Conservation (phyloP, 306 rosid genomes). For the Acmispon strigosus region DNA sequence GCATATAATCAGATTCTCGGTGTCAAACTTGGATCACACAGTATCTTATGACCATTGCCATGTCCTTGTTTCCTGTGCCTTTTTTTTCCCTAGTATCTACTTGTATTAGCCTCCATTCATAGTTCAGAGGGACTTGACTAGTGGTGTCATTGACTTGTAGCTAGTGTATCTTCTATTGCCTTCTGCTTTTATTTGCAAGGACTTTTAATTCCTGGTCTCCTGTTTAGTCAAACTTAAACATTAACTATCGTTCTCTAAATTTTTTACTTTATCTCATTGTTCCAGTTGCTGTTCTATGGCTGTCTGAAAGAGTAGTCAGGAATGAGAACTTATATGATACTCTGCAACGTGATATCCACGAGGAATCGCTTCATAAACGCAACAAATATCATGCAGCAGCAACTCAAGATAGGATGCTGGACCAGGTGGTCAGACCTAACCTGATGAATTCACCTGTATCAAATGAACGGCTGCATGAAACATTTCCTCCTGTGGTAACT, state of each 20-base stretch:
- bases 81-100: not conserved
- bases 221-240: not conserved
- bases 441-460: slow-evolving; percentile 29
- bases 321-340: slow-evolving; percentile 22
- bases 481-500: slow-evolving; percentile 28
- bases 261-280: slow-evolving; percentile 17
- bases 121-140: not conserved
- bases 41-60: not conserved
- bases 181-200: not conserved
- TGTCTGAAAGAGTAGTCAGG: slow-evolving; percentile 22
- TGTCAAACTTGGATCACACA: not conserved
- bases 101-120: not conserved
- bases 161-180: not conserved
- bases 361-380: slow-evolving; percentile 15
- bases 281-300: slow-evolving; percentile 48
- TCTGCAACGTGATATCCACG: slow-evolving; percentile 29
- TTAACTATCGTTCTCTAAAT: not conserved
- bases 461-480: slow-evolving; percentile 25
- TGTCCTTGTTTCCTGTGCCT: not conserved
- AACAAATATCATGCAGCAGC: slow-evolving; percentile 35
- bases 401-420: slow-evolving; percentile 24
- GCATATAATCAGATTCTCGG: not conserved
- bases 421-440: slow-evolving; percentile 30
- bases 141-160: slow-evolving; percentile 8
- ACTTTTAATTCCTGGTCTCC: not conserved